Evolutionary conservation across 176 grass and related monocot genomes (phyloP), one percentile per base, ranked within the genome.

Genomic region (Dendrocalamus sinicus): DNA sequence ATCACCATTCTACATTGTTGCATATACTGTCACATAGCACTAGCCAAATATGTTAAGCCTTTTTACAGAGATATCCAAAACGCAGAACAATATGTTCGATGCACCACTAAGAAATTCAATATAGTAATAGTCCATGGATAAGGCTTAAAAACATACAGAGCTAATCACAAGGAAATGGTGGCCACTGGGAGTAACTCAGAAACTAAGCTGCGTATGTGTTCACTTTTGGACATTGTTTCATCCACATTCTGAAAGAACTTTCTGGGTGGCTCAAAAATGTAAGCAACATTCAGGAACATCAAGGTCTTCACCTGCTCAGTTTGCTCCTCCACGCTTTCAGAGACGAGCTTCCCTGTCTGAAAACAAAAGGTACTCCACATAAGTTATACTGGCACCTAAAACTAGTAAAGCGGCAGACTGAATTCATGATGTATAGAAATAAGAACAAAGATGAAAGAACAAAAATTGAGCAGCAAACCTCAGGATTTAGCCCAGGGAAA

Each of bases 321-420:
- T 83, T 99, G 96, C 39, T 92, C 94, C 88, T 94, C 96, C 6
- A 99, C 84, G 22, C 64, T 81, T 43, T 99, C 96, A 87, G 96
- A 96, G 6, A 99, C 83, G 83, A 96, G 96, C 69, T 91, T 96
- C 52, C 96, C 94, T 19, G 92, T 99, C 94, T 96, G 80, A 54
- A 93, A 81, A 84, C 26, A 72, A 16, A 69, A 90, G 45, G 37
- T 35, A 63, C 43, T 55, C 39, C 10, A 12, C 10, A 54, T 82
- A 67, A 84, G 67, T 83, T 75, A 63, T 75, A 46, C 11, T 2
- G 3, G 43, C 5, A 48, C 0, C 53, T 58, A 13, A n/a, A 72
- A 72, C 14, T 9, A 84, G 20, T 12, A 14, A 86, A 81, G 15
- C 3, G 50, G 4, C 4, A 44, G 0, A 44, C 58, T 61, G 17